Evolutionary conservation across 106 monocot species (phyloP).

Genomic region (Acanthochlamys bracteata): DNA sequence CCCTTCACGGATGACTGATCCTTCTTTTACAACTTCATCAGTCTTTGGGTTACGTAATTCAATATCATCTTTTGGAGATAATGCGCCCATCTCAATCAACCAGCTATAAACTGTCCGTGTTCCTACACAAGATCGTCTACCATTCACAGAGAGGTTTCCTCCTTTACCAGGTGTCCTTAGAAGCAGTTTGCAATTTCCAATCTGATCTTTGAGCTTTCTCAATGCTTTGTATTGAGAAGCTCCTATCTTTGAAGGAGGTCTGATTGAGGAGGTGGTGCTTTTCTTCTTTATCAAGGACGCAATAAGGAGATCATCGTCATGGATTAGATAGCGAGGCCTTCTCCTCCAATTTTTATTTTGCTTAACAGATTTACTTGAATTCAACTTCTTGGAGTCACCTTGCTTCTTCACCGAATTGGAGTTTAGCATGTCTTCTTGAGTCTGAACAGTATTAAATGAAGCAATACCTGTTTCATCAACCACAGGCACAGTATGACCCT

Average conservation of each 20-base stretch:
- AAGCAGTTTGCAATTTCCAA: conserved; percentile 31
- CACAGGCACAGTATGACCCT: neutral
- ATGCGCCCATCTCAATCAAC: conserved; percentile 62
- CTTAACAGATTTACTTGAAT: conserved; percentile 20
- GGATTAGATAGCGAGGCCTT: conserved; percentile 35
- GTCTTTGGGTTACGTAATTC: conserved; percentile 47
- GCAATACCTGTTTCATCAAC: conserved; percentile 10
- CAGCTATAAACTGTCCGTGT: conserved; percentile 69
- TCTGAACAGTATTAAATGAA: conserved; percentile 3
- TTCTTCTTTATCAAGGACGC: conserved; percentile 65
- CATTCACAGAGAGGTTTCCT: conserved; percentile 28
- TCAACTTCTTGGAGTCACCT: neutral
- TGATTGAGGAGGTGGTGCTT: conserved; percentile 26
- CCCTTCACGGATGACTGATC: conserved; percentile 58
- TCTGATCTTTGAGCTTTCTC: conserved; percentile 33
- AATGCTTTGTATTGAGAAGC: conserved; percentile 20
- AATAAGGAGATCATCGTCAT: conserved; percentile 85
- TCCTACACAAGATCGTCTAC: conserved; percentile 23
- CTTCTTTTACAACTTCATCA: conserved; percentile 49
- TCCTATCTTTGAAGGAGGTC: conserved; percentile 18
- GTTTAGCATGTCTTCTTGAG: conserved; percentile 2
- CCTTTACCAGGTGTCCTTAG: conserved; percentile 34
- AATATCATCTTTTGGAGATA: conserved; percentile 48
- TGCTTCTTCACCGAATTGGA: conserved; percentile 1
- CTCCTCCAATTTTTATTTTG: conserved; percentile 29